phyloP scores from a whole-genome alignment of 2,329 filamentous ascomycete species.

The Hirsutella thompsonii region DNA sequence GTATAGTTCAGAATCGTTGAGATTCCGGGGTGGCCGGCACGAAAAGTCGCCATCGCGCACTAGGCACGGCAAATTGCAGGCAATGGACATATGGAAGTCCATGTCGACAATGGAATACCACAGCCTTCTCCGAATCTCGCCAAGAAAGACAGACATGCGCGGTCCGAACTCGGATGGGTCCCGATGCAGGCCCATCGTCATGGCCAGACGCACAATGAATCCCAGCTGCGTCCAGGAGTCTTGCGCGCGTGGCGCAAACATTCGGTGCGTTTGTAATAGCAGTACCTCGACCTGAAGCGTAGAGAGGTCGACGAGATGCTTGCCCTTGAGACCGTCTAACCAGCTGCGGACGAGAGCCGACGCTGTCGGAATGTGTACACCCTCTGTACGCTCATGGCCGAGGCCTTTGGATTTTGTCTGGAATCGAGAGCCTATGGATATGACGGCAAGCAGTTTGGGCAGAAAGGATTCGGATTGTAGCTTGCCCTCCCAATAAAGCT shows the following conservation, averaged over 20 bases:
- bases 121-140: conserved; percentile 39
- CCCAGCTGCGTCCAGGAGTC: conserved; percentile 43
- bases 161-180: conserved; percentile 40
- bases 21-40: conserved; percentile 37
- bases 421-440: conserved; percentile 41
- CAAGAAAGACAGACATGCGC: conserved; percentile 34
- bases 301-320: conserved; percentile 37
- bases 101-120: conserved; percentile 46
- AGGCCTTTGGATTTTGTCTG: conserved; percentile 36
- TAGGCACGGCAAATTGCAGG: conserved; percentile 36
- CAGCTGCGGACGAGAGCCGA: conserved; percentile 40
- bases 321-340: conserved; percentile 38
- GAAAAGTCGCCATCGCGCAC: conserved; percentile 41
- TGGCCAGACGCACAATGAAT: conserved; percentile 40
- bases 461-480: conserved; percentile 36
- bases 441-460: conserved; percentile 37
- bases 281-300: conserved; percentile 41
- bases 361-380: conserved; percentile 43
- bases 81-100: conserved; percentile 40
- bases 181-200: conserved; percentile 46
- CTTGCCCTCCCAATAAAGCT: conserved; percentile 36
- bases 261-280: conserved; percentile 37
- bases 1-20: conserved; percentile 37
- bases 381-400: conserved; percentile 35
- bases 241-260: conserved; percentile 37